Percentiles rank a stretch among this genome's conserved stretches.
Evolutionary conservation across 2,329 filamentous ascomycete species (phyloP).

Genomic region (Gnomoniopsis sp.): DNA sequence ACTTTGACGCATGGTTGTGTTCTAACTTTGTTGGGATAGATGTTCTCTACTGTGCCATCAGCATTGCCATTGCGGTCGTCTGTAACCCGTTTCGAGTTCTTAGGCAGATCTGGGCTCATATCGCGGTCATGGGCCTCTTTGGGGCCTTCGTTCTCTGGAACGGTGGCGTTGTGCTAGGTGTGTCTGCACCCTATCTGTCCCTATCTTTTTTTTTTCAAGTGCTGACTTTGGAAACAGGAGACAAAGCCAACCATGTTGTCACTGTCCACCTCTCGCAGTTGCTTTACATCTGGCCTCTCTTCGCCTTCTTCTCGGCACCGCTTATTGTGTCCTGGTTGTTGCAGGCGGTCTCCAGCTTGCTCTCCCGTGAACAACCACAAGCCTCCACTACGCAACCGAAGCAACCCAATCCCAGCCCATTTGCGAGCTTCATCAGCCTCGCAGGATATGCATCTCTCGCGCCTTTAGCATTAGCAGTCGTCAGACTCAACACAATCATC

Average conservation of each 20-base stretch:
- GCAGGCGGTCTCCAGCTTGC: constrained; percentile 27
- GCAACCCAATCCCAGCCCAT: constrained; percentile 4
- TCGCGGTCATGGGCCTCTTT: constrained; percentile 66
- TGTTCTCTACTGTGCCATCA: constrained; percentile 55
- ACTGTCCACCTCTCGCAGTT: constrained; percentile 88
- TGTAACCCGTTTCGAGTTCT: constrained; percentile 45
- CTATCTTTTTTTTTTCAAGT: not conserved
- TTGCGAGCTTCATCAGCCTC: constrained; percentile 34
- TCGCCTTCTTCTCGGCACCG: constrained; percentile 85
- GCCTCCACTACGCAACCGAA: not conserved
- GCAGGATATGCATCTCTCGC: constrained; percentile 12
- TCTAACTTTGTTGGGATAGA: constrained; percentile 38
- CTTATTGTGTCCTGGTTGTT: constrained; percentile 57
- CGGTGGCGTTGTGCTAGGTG: constrained; percentile 84
- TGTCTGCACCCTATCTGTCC: constrained; percentile 19
- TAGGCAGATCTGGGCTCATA: constrained; percentile 52
- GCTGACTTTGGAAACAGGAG: constrained; percentile 52
- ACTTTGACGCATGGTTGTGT: constrained; percentile 27
- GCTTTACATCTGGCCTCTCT: constrained; percentile 91
- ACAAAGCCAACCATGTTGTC: constrained; percentile 91
- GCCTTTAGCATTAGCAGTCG: constrained; percentile 32
- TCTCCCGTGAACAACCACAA: not conserved
- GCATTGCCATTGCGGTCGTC: constrained; percentile 57
- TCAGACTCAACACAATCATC: constrained; percentile 85
- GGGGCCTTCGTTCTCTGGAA: constrained; percentile 79